Evolutionary conservation across 192 early-diverging fungal genomes (phyloP).

Genomic region (Neocallimastix lanati): DNA sequence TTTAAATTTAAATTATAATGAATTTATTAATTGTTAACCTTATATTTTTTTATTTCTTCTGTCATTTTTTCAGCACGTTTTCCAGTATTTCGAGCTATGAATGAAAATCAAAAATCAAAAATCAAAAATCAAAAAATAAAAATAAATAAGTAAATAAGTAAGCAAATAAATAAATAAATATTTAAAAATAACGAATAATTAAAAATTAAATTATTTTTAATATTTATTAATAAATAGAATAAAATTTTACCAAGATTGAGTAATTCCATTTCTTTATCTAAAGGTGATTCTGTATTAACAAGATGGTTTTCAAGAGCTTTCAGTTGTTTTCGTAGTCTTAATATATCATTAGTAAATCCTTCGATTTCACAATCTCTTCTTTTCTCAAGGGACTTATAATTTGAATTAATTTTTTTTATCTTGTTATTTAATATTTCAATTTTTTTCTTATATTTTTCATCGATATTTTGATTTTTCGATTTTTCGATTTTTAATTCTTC

Average conservation of each 20-base stretch:
- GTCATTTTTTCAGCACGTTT: neutral
- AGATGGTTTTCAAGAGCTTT: slow-evolving; percentile 2
- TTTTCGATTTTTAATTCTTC: slow-evolving; percentile 9
- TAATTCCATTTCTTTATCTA: neutral
- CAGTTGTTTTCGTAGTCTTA: slow-evolving; percentile 25
- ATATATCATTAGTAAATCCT: slow-evolving; percentile 46
- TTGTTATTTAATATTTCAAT: slow-evolving; percentile 9
- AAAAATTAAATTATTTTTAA: no score
- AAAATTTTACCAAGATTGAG: neutral
- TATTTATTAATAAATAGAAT: no score
- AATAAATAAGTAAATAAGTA: no score
- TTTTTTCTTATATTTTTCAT: slow-evolving; percentile 8
- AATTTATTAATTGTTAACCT: neutral
- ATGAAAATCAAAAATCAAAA: no score
- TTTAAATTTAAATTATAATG: no score
- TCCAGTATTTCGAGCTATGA: neutral
- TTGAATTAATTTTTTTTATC: slow-evolving; percentile 10
- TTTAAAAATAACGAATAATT: no score
- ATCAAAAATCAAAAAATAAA: no score
- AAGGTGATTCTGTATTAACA: neutral
- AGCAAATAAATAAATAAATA: no score
- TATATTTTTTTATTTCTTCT: neutral
- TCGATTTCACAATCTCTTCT: slow-evolving; percentile 44
- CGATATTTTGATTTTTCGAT: slow-evolving; percentile 8
- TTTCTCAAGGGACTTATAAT: slow-evolving; percentile 24